A percentile compares a stretch with the other conserved stretches of the same genome.
Conservation (phyloP, 495 filamentous ascomycete species). For the Viridothelium virens region DNA sequence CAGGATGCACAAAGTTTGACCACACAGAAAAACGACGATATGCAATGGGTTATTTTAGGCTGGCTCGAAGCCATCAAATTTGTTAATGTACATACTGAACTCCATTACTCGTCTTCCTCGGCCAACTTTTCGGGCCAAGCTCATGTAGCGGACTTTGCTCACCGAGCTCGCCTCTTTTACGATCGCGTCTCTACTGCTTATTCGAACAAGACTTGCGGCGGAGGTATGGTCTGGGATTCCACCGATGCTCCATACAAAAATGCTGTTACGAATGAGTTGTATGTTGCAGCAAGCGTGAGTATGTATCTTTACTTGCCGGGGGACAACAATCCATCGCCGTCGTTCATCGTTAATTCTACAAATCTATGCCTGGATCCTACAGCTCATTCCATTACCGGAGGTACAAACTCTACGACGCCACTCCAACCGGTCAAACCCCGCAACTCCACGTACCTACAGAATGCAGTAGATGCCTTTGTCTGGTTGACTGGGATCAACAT, state of each 20-base stretch:
- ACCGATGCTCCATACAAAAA: neutral
- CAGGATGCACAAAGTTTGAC: constrained; percentile 4
- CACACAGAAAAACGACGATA: constrained; percentile 1
- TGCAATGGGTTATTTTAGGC: constrained; percentile 6
- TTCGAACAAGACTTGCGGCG: neutral
- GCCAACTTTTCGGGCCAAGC: neutral
- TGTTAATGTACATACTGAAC: neutral
- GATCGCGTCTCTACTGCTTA: neutral
- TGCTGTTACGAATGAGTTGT: neutral
- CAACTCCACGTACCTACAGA: neutral
- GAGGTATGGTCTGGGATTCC: constrained; percentile 2
- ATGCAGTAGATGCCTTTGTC: neutral
- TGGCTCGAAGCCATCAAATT: constrained; percentile 9
- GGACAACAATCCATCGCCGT: neutral
- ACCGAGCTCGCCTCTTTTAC: constrained; percentile 5
- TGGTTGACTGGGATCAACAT: constrained; percentile 6
- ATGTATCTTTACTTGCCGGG: constrained; percentile 6
- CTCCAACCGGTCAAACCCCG: neutral
- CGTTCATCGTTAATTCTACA: constrained; percentile 1
- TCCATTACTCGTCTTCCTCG: neutral
- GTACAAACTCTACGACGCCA: neutral
- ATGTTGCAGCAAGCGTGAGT: constrained; percentile 1
- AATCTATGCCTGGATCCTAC: neutral
- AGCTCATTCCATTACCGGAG: neutral
- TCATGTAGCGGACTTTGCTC: neutral